Percentiles rank a stretch among this genome's conserved stretches.
phyloP scores from a whole-genome alignment of 2,329 filamentous ascomycete genomes.

The Venturia oleaginea region DNA sequence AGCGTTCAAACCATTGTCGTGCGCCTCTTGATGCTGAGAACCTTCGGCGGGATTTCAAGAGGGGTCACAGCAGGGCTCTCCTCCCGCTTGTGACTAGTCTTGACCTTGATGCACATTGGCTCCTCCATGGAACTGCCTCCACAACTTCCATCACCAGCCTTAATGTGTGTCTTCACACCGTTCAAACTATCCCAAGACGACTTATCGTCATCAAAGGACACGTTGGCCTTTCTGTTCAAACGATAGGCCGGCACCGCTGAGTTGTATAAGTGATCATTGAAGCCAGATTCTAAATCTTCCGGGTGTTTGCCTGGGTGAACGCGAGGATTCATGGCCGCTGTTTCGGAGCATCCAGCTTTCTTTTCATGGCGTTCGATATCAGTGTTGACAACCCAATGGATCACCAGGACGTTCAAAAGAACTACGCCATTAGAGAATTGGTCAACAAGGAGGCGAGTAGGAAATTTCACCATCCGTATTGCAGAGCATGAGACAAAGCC shows the following conservation, averaged over 20 bases:
- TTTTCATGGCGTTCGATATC: slow-evolving; percentile 15
- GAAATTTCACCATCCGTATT: slow-evolving; percentile 47
- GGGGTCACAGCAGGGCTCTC: background rate
- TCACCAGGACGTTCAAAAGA: slow-evolving; percentile 50
- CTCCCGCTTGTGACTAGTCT: background rate
- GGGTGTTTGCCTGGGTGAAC: background rate
- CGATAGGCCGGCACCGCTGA: background rate
- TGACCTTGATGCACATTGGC: background rate
- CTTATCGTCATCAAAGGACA: background rate
- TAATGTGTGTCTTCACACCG: background rate
- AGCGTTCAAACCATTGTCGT: no score
- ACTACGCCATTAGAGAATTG: slow-evolving; percentile 32
- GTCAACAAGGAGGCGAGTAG: background rate
- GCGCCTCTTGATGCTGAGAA: no score
- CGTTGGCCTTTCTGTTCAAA: background rate
- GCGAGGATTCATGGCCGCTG: background rate
- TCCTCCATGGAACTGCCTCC: background rate
- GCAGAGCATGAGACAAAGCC: slow-evolving; percentile 58
- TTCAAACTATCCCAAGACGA: background rate
- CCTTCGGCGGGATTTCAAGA: no score
- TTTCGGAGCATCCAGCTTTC: background rate
- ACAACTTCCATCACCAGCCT: background rate
- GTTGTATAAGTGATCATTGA: background rate
- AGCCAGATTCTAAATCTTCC: background rate
- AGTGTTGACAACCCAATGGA: slow-evolving; percentile 48